Percentiles rank a stretch among this genome's conserved stretches.
These are phyloP conservation scores for Magnusiomyces tetraspermus DNA, from an alignment of 1,139 yeast genomes.

Conservation along the genomic window DNA sequence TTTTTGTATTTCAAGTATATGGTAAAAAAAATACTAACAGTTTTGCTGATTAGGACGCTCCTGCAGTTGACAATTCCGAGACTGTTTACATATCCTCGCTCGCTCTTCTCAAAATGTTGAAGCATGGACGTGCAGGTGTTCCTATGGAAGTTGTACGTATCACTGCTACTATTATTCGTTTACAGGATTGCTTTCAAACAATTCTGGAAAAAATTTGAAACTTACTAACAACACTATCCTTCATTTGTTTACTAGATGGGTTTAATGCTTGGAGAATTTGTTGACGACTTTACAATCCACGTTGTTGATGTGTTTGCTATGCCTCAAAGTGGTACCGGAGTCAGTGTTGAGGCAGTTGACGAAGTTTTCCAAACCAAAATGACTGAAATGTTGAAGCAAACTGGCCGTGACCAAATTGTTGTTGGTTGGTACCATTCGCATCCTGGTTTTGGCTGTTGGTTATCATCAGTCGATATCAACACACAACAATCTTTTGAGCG, in stretches of 20 bases:
- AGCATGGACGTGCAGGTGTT: conserved; percentile 98
- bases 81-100: conserved; percentile 93
- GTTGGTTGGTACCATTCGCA: conserved; percentile 99
- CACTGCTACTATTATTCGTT: neutral
- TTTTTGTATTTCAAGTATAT: neutral
- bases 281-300: conserved; percentile 93
- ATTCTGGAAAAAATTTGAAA: neutral
- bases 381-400: conserved; percentile 99
- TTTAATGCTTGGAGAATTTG: conserved; percentile 95
- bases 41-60: conserved; percentile 45
- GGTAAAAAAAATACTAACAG: neutral
- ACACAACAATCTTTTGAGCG: conserved; percentile 97
- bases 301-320: conserved; percentile 97
- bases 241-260: conserved; percentile 53
- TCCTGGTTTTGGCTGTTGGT: conserved; percentile 98
- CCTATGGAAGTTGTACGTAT: conserved; percentile 82
- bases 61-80: conserved; percentile 88
- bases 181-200: too few relatives aligned
- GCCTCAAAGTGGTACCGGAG: conserved; percentile 97
- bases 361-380: conserved; percentile 97
- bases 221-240: neutral
- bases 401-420: conserved; percentile 97
- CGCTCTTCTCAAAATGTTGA: conserved; percentile 91
- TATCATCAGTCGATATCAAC: conserved; percentile 92
- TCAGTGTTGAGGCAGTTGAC: conserved; percentile 95